phyloP scores from a whole-genome alignment of 1,284 basidiomycete species.

The Earliella scabrosa region DNA sequence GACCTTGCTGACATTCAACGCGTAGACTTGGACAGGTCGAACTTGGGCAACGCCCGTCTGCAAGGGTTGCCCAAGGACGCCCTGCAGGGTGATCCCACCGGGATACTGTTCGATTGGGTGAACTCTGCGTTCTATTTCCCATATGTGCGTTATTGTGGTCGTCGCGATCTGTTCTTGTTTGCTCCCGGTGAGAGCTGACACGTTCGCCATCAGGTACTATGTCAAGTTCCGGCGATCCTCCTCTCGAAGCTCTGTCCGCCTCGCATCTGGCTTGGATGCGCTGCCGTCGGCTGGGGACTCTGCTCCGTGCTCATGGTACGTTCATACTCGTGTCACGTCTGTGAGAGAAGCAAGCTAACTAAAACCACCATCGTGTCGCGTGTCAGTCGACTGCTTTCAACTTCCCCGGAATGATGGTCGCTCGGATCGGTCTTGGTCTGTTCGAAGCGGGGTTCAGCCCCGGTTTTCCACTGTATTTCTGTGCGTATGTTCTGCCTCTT shows the following conservation, averaged over 20 bases:
- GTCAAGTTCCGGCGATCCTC: slow-evolving; percentile 69
- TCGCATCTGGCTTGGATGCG: slow-evolving; percentile 64
- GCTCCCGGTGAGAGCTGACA: slow-evolving; percentile 31
- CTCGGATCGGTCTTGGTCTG: slow-evolving; percentile 64
- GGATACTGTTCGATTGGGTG: slow-evolving; percentile 73
- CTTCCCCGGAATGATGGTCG: slow-evolving; percentile 58
- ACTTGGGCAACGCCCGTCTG: slow-evolving; percentile 75
- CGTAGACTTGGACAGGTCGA: slow-evolving; percentile 76
- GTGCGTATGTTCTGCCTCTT: too few species aligned
- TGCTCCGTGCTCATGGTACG: slow-evolving; percentile 72
- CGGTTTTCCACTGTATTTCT: slow-evolving; percentile 76
- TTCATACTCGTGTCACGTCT: not conserved
- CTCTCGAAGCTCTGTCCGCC: slow-evolving; percentile 70
- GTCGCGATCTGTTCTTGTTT: too few species aligned
- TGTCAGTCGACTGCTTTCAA: slow-evolving; percentile 59
- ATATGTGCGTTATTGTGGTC: slow-evolving; percentile 66
- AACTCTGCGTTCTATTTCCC: slow-evolving; percentile 77
- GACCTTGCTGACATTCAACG: too few species aligned
- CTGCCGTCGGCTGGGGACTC: slow-evolving; percentile 72
- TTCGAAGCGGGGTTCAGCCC: slow-evolving; percentile 80
- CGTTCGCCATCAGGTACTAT: slow-evolving; percentile 60
- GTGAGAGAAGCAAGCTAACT: not conserved
- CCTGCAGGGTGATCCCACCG: slow-evolving; percentile 68
- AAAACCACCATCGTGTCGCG: too few species aligned
- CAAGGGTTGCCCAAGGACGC: slow-evolving; percentile 68